Base-by-base conservation (phyloP, 2,329 filamentous ascomycete species). In the Diaporthe sp. region DNA sequence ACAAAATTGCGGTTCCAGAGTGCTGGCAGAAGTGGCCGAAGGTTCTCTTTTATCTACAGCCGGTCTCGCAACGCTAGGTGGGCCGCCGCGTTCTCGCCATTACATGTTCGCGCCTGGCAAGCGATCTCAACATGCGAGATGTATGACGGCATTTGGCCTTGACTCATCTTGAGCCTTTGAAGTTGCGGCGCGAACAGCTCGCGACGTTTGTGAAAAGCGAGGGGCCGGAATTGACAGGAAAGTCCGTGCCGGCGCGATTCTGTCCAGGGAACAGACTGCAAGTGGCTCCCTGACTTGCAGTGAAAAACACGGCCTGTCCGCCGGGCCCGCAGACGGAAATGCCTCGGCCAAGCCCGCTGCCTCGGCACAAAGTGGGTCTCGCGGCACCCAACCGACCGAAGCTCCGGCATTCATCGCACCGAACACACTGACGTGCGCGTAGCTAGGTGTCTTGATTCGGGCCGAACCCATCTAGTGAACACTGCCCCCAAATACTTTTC, bases 311-410 rank as follows among this genome's bases (percentile, higher is more conserved):
- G 60, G 25, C 8, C 17, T 45, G 38, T 13, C 40, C 60, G 40
- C 28, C 60, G 40, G n/a, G 2, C 17, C 60, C 30, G 15, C 25
- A 47, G 40, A 22, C 60, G 60, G 40, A 64, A 47, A 30, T 64
- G 60, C 60, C 60, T 64, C 60, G 60, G 60, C 60, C 60, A 47
- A 33, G 60, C 40, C 60, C 60, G 60, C 17, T 64, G 60, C 60
- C 60, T 64, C 60, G 60, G 60, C 60, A 64, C 60, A 22, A 28
- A 19, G 60, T 64, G 60, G 60, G 60, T 64, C 60, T 45, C 10
- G 5, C 28, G 25, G 60, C 25, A 64, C n/a, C 10, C 60, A 33
- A 17, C 60, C 40, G 25, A 47, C 60, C 40, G 60, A 40, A 64
- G 40, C 38, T n/a, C 60, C 60, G 40, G 40, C 40, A 15, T 15